A percentile compares a stretch with the other conserved stretches of the same genome.
Evolutionary conservation across 306 rosid genomes (phyloP).

Genomic region (Malus fusca): DNA sequence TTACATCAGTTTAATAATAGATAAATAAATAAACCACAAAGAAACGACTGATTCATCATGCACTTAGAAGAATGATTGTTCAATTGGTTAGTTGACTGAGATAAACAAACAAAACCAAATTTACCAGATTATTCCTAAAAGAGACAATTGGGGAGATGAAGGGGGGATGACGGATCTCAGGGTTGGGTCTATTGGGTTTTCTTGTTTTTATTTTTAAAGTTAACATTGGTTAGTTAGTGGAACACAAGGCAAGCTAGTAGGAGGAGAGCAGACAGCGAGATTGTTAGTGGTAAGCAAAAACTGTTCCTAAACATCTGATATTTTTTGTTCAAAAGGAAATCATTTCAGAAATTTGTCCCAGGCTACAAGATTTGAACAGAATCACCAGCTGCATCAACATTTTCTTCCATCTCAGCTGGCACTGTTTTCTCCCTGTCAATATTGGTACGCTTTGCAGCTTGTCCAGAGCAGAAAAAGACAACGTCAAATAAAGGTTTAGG

Average conservation of each 20-base stretch:
- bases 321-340: no score
- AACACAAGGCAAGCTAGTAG: no score
- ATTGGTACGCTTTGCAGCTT: neutral
- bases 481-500: neutral
- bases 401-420: neutral
- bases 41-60: neutral
- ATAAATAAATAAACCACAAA: neutral
- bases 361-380: neutral
- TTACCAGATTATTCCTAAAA: no score
- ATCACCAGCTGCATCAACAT: neutral
- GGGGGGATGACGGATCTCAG: no score
- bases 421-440: neutral
- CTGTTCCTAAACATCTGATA: no score
- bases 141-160: neutral
- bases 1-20: no score
- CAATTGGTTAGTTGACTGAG: neutral
- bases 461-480: neutral
- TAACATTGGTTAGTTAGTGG: no score
- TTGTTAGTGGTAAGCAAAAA: no score
- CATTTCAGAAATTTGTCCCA: no score
- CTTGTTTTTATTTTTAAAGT: no score
- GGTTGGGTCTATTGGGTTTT: no score
- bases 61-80: neutral
- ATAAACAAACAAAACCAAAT: neutral
- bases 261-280: no score